Evolutionary conservation across 768 basidiomycete genomes (phyloP).

Genomic region (Kwoniella heveanensis): DNA sequence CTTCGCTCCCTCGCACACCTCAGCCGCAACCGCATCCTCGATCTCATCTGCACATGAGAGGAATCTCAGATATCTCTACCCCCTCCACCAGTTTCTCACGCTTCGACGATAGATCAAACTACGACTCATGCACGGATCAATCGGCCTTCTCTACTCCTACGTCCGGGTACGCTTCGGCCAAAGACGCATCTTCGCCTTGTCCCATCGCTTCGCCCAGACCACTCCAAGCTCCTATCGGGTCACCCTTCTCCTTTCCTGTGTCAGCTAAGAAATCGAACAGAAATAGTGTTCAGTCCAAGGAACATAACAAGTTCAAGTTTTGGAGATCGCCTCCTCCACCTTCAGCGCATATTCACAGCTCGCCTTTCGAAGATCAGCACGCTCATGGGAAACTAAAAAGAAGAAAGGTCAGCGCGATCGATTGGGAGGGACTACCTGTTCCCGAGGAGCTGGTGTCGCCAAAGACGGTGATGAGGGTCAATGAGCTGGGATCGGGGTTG

Average conservation of each 20-base stretch:
- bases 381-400: conserved; percentile 1
- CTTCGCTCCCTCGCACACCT: conserved; percentile 1
- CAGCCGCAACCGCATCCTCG: conserved; percentile 1
- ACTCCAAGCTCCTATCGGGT: not conserved
- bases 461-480: not conserved
- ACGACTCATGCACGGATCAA: not conserved
- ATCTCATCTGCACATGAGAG: not conserved
- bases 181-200: conserved; percentile 1
- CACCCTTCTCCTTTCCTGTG: not conserved
- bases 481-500: conserved; percentile 6
- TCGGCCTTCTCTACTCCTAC: not conserved
- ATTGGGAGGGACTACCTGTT: conserved; percentile 9
- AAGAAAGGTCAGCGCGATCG: conserved; percentile 9
- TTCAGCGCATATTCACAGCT: not conserved
- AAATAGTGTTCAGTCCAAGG: too few species aligned
- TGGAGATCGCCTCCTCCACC: conserved; percentile 11
- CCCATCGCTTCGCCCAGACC: not conserved
- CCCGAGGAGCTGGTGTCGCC: conserved; percentile 15
- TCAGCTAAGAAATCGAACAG: not conserved
- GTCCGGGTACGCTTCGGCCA: not conserved
- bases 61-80: not conserved
- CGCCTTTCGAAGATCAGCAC: not conserved
- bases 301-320: not conserved
- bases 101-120: not conserved
- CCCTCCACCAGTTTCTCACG: not conserved